Conservation (phyloP, 2,329 filamentous ascomycete species). For the Paraphaeosphaeria minitans region DNA sequence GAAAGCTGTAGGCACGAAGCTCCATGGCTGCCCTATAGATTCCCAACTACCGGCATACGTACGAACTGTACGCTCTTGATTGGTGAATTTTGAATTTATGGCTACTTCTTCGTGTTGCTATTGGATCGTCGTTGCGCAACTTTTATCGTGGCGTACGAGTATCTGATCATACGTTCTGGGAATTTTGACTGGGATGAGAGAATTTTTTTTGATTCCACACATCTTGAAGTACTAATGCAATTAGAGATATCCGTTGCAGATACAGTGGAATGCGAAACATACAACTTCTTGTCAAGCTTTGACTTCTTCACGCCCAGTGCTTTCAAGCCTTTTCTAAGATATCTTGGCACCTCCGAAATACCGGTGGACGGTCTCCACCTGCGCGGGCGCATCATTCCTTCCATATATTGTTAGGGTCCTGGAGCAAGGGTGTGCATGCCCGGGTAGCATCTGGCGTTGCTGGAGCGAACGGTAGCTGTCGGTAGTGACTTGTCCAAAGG, state of each 20-base stretch:
- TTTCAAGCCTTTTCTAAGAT: constrained; percentile 1
- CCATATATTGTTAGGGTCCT: not conserved
- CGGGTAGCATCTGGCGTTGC: not conserved
- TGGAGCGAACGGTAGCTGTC: not conserved
- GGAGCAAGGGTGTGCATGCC: not conserved
- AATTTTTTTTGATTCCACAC: not conserved
- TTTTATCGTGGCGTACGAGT: not conserved
- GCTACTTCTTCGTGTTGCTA: not conserved
- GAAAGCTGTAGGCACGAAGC: not conserved
- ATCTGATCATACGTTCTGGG: not conserved
- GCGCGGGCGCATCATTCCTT: not conserved
- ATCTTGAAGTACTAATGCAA: not conserved
- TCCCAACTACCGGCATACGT: not conserved
- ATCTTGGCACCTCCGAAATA: not conserved
- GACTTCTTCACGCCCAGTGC: not conserved
- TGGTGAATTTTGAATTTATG: not conserved
- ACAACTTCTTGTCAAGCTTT: not conserved
- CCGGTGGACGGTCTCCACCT: not conserved
- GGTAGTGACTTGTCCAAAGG: not conserved
- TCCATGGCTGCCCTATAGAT: not conserved
- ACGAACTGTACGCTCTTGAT: not conserved
- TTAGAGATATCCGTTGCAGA: not conserved
- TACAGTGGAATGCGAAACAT: not conserved
- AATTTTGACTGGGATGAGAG: not conserved
- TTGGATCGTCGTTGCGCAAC: not conserved